Evolutionary conservation across 2,329 filamentous ascomycete species (phyloP), one percentile per base, ranked within the genome.

Genomic region (Talaromyces atroroseus): DNA sequence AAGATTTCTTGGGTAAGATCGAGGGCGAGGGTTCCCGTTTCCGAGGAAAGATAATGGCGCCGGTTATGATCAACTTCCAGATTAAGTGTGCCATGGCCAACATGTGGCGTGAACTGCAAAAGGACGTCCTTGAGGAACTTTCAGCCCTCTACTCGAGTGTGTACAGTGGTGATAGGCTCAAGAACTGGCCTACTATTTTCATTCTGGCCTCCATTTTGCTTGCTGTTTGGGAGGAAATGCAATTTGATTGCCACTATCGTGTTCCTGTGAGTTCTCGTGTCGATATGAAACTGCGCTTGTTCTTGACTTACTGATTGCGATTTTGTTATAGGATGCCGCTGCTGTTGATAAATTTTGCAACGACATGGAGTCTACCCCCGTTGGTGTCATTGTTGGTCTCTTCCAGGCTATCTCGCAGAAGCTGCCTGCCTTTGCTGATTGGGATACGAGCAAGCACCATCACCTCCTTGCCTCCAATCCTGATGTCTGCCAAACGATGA

Each of bases 31-130:
- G 87, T 54, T 95, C 90, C 63, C 94, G 90, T 71, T 96, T 88
- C 80, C 87, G 83, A 65, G 92, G 92, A 68, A 92, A 92, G 79
- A 92, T 88, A 36, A 86, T 96, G 61, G 92, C 92, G 16, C 92
- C 92, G 12, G 92, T 96, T 70, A 95, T 97, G 92, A 95, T 97
- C 83, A 97, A 96, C 80, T 96, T 96, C 83, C 90, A 96, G 78
- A 91, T 97, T 80, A 97, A 97, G 82, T 94, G 89, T 67, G 92
- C 92, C 54, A 86, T 97, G 76, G 92, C 92, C 63, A 91, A 95
- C 68, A 95, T 96, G 90, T 97, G 92, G 92, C 91, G 92, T 62
- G 92, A 96, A 74, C 80, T 97, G 57, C 92, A 96, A 73, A 95
- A 95, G 78, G 92, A 96, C 65, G 91, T 96, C 38, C 81, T 97